Conservation (phyloP, 2,329 filamentous ascomycete genomes). For the Sporothrix pseudoabietina region DNA sequence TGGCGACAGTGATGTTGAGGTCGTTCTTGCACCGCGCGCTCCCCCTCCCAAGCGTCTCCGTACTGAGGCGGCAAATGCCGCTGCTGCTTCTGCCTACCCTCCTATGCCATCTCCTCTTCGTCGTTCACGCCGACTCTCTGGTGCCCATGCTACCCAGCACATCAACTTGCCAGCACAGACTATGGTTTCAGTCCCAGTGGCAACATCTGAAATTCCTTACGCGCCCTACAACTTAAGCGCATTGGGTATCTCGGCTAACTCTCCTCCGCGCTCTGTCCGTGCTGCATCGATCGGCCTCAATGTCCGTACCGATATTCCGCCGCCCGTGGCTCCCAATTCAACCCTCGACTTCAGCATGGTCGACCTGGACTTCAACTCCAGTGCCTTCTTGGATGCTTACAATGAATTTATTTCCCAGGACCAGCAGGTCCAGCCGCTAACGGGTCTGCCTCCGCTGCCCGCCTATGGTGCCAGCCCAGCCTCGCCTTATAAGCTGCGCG, state of each 20-base stretch:
- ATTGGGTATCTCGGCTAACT: neutral
- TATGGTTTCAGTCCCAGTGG: neutral
- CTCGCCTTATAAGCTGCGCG: slow-evolving; percentile 25
- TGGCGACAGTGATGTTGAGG: neutral
- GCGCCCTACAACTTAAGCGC: neutral
- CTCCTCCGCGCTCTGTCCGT: neutral
- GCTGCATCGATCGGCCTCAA: slow-evolving; percentile 3
- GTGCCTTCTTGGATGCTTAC: neutral
- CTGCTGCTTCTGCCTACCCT: neutral
- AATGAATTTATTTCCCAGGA: neutral
- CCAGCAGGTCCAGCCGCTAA: neutral
- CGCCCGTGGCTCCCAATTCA: neutral
- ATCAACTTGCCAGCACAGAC: neutral
- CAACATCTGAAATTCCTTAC: neutral
- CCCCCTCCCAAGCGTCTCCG: neutral
- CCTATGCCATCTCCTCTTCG: neutral
- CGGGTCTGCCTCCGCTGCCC: neutral
- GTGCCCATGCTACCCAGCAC: neutral
- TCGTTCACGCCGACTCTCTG: slow-evolving; percentile 21
- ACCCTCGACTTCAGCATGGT: neutral
- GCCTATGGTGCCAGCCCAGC: neutral
- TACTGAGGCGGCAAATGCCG: neutral
- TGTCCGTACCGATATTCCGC: neutral
- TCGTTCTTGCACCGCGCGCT: neutral
- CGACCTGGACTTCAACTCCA: neutral